Evolutionary conservation across 495 filamentous ascomycete species (phyloP), one percentile per base, ranked within the genome.

Genomic region (Hypoxylon fuscum): DNA sequence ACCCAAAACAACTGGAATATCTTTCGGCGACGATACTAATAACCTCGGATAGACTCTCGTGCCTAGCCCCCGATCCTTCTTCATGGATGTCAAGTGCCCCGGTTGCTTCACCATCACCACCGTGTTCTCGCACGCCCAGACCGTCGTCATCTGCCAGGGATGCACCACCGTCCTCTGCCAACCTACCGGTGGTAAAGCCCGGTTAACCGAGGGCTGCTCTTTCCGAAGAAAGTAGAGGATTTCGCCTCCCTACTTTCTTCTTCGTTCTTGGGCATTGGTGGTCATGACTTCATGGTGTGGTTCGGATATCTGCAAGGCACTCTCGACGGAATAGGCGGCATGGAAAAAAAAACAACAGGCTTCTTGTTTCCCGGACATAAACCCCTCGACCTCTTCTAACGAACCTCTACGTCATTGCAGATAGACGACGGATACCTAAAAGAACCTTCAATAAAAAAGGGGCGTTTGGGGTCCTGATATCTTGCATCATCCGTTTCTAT

Each of bases 21-120:
- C 47, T 4, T 15, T 37, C 23, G 12, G 14, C n/a, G 14, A 44
- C 17, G 52, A 50, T 64, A 43, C 64, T 77, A 62, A 74, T 59
- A 6, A 21, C 25, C 37, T 55, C 10, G 37, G 56, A 41, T 68
- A 97, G 95, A 90, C 85, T 53, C 88, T 98, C 72, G 95, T 98
- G 73, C 95, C 95, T 70, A 88, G 87, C 57, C 95, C 95, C 63
- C 91, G 95, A 72, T 97, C 93, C 69, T 98, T 98, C 88, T 98
- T 98, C 88, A 98, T 98, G 95, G 95, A 98, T 72, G 95, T 98
- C 82, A 98, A 97, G 87, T 98, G 95, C 88, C 95, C 94, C 75
- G 95, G 95, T 74, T 98, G 95, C 89, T 98, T 98, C 89, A 97
- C 92, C 72, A 98, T 98, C 87, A 98, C 95, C 75, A 97, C 94